Conservation (phyloP, 2,329 filamentous ascomycete genomes). For the Ceratocystis destructans region DNA sequence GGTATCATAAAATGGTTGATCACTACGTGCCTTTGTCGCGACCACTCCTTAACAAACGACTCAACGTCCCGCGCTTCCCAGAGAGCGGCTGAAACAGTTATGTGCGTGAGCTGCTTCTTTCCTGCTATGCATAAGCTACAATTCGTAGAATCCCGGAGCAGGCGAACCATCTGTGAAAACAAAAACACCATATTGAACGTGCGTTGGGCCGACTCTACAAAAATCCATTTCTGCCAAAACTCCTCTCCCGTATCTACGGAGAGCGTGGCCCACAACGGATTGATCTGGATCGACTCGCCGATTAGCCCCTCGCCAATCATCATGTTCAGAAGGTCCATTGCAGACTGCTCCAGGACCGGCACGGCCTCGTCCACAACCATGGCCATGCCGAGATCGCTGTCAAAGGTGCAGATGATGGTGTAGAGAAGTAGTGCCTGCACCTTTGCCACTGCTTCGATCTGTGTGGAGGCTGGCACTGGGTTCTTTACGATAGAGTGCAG, state of each 20-base stretch:
- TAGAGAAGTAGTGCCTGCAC: slow-evolving; percentile 34
- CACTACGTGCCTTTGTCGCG: slow-evolving; percentile 8
- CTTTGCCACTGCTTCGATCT: slow-evolving; percentile 27
- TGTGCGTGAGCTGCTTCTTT: slow-evolving; percentile 27
- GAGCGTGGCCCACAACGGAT: slow-evolving; percentile 20
- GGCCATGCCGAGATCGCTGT: slow-evolving; percentile 29
- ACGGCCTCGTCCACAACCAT: slow-evolving; percentile 25
- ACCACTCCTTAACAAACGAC: slow-evolving; percentile 26
- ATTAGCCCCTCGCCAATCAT: background rate
- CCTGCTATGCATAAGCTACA: slow-evolving; percentile 24
- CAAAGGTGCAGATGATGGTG: slow-evolving; percentile 34
- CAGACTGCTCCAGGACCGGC: slow-evolving; percentile 11
- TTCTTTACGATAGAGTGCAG: slow-evolving; percentile 31
- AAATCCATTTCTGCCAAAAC: slow-evolving; percentile 39
- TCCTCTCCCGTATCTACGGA: slow-evolving; percentile 30
- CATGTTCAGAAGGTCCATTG: background rate
- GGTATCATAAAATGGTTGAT: slow-evolving; percentile 9
- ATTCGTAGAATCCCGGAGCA: slow-evolving; percentile 24
- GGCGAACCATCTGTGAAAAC: slow-evolving; percentile 29
- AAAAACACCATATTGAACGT: slow-evolving; percentile 38
- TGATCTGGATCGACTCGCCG: background rate
- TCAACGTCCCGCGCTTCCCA: slow-evolving; percentile 28
- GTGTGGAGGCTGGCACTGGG: slow-evolving; percentile 21
- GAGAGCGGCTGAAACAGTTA: slow-evolving; percentile 28
- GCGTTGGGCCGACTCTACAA: slow-evolving; percentile 40